Base-by-base conservation (phyloP, 805 yeast species). In the Limtongia smithiae region DNA sequence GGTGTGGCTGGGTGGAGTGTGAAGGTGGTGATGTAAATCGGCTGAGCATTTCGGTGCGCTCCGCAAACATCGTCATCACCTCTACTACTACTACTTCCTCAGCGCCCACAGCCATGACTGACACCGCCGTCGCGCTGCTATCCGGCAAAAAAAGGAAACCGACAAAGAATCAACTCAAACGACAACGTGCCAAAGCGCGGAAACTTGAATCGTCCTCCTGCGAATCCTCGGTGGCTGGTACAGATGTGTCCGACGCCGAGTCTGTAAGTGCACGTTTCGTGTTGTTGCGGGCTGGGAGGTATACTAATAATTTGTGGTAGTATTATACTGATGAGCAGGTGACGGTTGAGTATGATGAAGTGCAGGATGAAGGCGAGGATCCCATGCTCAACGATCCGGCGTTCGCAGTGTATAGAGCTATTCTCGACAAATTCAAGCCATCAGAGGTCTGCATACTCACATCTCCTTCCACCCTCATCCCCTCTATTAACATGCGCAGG, bases 391-490 rank as follows among this genome's bases (percentile, higher is more conserved):
- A 63, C 4, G 65, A 63, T 27, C 70, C 73, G 0, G 57, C 60
- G 22, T 67, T 64, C 43, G 61, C 65, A 7, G 66, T 70, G 35
- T 74, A 67, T 50, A 60, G 63, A 48, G 42, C 57, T 2, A 66
- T 73, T 2, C 60, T 73, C 31, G 68, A 70, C 22, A 61, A 60
- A 44, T 74, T 73, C 58, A 62, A 65, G 27, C 54, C 63, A 2
- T 62, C 51, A 1, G 62, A 54, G 17, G 54, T 45, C 40, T 21
- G 47, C 32, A 20, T 9, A 9, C 28, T 6, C 11, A 6, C 12
- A 6, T 18, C 20, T 32, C 4, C 32, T 25, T 28, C 18, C 21
- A 12, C 18, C 8, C 12, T 12, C 20, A 15, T 11, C 7, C 3
- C 25, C 1, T 5, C n/a, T 25, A 44, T 8, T 18, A 17, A 28